phyloP scores from a whole-genome alignment of 768 basidiomycete genomes.

The Lactifluus volemus region DNA sequence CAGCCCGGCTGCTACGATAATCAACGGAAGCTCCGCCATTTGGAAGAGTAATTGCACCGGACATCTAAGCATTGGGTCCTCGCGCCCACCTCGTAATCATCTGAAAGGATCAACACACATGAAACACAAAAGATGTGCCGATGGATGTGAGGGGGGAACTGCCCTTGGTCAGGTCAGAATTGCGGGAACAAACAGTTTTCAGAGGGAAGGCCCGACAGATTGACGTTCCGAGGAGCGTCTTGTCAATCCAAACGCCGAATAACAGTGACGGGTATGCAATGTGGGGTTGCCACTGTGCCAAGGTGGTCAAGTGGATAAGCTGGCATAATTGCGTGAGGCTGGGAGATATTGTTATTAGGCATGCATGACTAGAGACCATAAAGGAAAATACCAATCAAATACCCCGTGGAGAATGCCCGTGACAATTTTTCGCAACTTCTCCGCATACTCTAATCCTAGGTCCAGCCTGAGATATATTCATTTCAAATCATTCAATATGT shows the following conservation, averaged over 20 bases:
- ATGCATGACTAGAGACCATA: too few relatives aligned
- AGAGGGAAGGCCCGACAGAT: background rate
- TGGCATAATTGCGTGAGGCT: too few relatives aligned
- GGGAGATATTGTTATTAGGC: too few relatives aligned
- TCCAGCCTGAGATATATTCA: constrained; percentile 14
- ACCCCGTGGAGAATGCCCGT: too few relatives aligned
- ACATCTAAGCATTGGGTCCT: background rate
- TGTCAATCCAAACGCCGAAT: background rate
- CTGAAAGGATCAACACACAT: too few relatives aligned
- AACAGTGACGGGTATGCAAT: too few relatives aligned
- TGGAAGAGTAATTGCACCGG: background rate
- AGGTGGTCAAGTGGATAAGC: too few relatives aligned
- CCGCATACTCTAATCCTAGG: background rate
- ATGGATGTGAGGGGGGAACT: too few relatives aligned
- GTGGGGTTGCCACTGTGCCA: background rate
- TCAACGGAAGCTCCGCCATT: background rate
- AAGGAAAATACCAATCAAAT: too few relatives aligned
- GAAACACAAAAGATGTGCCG: too few relatives aligned
- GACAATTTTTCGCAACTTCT: background rate
- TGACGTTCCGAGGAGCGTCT: background rate
- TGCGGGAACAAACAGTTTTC: background rate
- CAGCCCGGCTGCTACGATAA: background rate
- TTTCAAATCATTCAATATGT: background rate
- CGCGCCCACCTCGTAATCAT: background rate
- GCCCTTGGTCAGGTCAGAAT: too few relatives aligned